Evolutionary conservation across 306 rosid species (phyloP).

Genomic region (Glycine soja): DNA sequence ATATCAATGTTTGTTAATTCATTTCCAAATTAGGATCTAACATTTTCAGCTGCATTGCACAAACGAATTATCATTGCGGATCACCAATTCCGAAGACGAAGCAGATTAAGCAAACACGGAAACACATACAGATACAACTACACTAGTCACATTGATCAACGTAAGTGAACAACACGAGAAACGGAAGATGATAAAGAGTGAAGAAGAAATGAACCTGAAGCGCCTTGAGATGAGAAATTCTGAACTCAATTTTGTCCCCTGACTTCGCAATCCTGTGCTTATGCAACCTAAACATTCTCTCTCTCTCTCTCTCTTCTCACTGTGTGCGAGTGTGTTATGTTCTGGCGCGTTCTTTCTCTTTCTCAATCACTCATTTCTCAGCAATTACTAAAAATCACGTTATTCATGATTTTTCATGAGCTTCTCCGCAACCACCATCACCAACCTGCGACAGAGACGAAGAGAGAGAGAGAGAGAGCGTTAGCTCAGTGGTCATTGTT

Average conservation of each 20-base stretch:
- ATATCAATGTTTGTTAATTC: not conserved
- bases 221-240: conserved; percentile 65
- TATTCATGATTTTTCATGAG: conserved; percentile 42
- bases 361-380: conserved; percentile 29
- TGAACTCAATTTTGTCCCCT: conserved; percentile 61
- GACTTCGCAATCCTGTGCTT: conserved; percentile 67
- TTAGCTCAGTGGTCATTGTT: conserved; percentile 85
- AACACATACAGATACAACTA: not conserved
- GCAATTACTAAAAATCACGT: conserved; percentile 27
- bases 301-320: not conserved
- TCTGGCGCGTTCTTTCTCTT: not conserved
- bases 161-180: not conserved
- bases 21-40: conserved; percentile 31
- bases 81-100: conserved; percentile 25
- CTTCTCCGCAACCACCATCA: conserved; percentile 53
- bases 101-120: too few relatives aligned
- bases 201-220: conserved; percentile 51
- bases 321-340: not conserved
- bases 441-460: conserved; percentile 63
- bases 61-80: not conserved
- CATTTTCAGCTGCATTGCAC: not conserved
- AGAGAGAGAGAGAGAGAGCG: conserved; percentile 52
- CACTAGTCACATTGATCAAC: not conserved
- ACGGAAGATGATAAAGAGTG: not conserved
- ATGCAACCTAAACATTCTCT: conserved; percentile 78